Evolutionary conservation across 148 eudicot genomes (phyloP), one percentile per base, ranked within the genome.

Genomic region (Camellia lanceoleosa): DNA sequence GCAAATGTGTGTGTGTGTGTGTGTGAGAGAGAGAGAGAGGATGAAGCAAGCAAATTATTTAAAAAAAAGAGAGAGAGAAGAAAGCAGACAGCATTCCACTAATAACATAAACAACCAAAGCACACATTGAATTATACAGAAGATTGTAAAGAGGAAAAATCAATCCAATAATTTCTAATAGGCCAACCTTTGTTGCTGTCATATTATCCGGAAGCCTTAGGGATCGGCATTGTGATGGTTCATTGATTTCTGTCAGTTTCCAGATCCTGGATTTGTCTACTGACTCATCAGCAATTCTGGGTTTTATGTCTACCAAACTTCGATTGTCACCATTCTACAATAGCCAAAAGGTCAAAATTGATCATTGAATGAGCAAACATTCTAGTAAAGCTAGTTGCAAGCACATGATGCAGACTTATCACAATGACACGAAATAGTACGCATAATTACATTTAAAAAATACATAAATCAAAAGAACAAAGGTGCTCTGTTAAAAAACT

Each of bases 221-320:
- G 47, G 94, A 94, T 69, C 93, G 92, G 79, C 94, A 92, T 83
- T 94, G 97, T 59, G 93, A 85, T 86, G 88, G 84, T 76, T 92
- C 97, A 80, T 70, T 90, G 62, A 94, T 88, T 84, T 92, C 94
- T 41, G 89, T 76, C 80, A 86, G 80, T 82, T 91, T 94, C 94
- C 98, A 91, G 66, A 76, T 87, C 81, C 87, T 91, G 47, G 94
- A 85, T 79, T 86, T 94, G 41, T 92, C 98, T 8, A 84, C 80
- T 14, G 89, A 84, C 80, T 92, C 96, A 68, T 94, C 93, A 68
- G 76, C 81, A 41, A 86, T 80, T 82, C 89, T 92, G 44, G 93
- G 94, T 80, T 90, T 94, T 76, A 89, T 87, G 83, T 92, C 97
- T 63, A 74, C 83, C 81, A 87, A 55, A 81, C 72, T 88, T 75